Conservation (phyloP, 495 filamentous ascomycete genomes). For the Aspergillus nidulans region DNA sequence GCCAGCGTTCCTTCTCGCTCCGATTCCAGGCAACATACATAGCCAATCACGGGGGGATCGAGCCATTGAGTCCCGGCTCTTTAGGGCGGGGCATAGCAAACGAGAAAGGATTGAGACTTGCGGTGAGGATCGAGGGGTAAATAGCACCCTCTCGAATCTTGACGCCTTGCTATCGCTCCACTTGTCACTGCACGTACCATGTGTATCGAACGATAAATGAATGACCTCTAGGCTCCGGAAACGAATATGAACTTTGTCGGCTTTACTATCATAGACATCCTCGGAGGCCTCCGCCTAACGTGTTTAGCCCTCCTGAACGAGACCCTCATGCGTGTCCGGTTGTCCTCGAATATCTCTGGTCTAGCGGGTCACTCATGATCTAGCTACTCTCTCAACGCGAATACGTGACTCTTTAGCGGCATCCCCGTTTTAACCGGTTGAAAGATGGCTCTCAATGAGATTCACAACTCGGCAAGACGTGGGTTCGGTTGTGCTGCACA, state of each 20-base stretch:
- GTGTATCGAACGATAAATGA: not conserved
- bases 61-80: not conserved
- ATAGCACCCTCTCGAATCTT: not conserved
- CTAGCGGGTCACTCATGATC: not conserved
- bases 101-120: slow-evolving; percentile 6
- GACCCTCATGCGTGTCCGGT: no score
- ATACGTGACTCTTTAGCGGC: not conserved
- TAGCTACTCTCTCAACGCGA: not conserved
- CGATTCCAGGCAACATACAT: not conserved
- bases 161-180: not conserved
- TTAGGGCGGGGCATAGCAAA: slow-evolving; percentile 3
- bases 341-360: not conserved
- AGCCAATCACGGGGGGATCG: not conserved
- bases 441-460: no score
- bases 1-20: not conserved
- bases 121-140: slow-evolving; percentile 1
- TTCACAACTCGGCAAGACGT: not conserved
- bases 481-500: not conserved
- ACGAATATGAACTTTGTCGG: not conserved
- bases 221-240: not conserved
- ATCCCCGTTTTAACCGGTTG: not conserved
- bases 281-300: not conserved
- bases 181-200: slow-evolving; percentile 1
- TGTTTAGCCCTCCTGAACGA: no score
- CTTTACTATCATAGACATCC: not conserved